These are phyloP conservation scores for Syzygium jambos DNA, from an alignment of 345 rosid species.

Conservation along the genomic window DNA sequence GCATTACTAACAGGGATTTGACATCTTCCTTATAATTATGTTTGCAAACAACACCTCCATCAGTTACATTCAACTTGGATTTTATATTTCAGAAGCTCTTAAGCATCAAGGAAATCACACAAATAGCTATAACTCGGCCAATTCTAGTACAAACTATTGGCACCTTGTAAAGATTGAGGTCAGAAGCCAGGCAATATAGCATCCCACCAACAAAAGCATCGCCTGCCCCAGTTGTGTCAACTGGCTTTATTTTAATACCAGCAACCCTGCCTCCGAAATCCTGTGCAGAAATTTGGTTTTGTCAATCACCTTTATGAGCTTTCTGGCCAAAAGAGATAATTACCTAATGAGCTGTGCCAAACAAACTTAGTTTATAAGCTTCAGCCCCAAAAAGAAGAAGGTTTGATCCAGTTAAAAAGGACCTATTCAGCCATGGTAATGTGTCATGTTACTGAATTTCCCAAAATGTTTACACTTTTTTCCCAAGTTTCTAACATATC, in stretches of 20 bases:
- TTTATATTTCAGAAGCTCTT: not conserved
- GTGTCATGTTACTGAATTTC: not conserved
- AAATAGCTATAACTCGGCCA: not conserved
- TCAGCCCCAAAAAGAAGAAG: not conserved
- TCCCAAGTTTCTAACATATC: not conserved
- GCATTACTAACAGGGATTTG: not conserved
- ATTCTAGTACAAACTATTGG: not conserved
- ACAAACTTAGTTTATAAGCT: not conserved
- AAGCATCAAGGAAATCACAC: not conserved
- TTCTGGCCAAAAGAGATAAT: not conserved
- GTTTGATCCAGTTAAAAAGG: not conserved
- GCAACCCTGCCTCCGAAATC: conserved; percentile 60
- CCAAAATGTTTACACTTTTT: not conserved
- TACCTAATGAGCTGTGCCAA: not conserved
- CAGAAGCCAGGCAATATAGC: conserved; percentile 49
- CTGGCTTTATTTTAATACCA: conserved; percentile 52
- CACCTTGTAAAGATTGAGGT: conserved; percentile 39
- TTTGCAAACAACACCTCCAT: not conserved
- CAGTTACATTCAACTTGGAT: not conserved
- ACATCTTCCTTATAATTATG: not conserved
- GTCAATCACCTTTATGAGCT: not conserved
- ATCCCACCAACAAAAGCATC: conserved; percentile 75
- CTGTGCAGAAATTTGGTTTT: conserved; percentile 14
- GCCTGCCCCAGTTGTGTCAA: conserved; percentile 84
- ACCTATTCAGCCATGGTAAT: not conserved